Base-by-base conservation (phyloP, 2,329 filamentous ascomycete genomes). In the Trichophyton schoenleinii region DNA sequence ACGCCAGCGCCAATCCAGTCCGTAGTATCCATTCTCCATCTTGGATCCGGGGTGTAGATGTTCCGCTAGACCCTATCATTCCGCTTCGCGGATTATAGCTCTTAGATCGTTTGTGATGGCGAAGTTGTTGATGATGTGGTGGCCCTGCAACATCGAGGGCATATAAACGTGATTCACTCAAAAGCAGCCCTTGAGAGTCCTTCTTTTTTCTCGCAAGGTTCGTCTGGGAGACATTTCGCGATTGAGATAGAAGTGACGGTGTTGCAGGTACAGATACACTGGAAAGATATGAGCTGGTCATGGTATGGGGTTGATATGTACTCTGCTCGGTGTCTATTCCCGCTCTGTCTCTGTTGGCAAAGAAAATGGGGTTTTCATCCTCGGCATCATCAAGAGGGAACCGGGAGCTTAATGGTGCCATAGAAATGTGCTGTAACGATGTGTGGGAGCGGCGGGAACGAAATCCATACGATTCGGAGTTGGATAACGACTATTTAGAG, bases 11-110 rank as follows among this genome's bases (percentile, higher is more conserved):
- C 6, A 82, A 75, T 2, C 81, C 81, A 0, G 83, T 80, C 59
- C 83, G 80, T 52, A 83, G 78, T 60, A 85, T 74, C 83, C 83
- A 86, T 68, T 82, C 80, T 58, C 82, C 76, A 59, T 80, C 75
- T 7, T 67, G 61, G 5, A 55, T 66, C 59, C 38, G 62, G 20
- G 60, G 59, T 53, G 53, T 63, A n/a, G 55, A 60, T 8, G 65
- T 57, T 13, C 63, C 63, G 7, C 62, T 63, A 31, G 61, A 28
- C 57, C 58, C 31, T n/a, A 57, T 57, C 61, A 60, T 63, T 44
- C 41, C 25, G 20, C 36, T 41, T 60, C 41, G 60, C 2, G 52
- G 59, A 38, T 49, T 60, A 49, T 60, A 61, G 57, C 59, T 65
- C 52, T 36, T 61, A 6, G 57, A 62, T 49, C 63, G 55, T 25